These are phyloP conservation scores for Penicillium waksmanii DNA, from an alignment of 495 filamentous ascomycete species.

Conservation along the genomic window DNA sequence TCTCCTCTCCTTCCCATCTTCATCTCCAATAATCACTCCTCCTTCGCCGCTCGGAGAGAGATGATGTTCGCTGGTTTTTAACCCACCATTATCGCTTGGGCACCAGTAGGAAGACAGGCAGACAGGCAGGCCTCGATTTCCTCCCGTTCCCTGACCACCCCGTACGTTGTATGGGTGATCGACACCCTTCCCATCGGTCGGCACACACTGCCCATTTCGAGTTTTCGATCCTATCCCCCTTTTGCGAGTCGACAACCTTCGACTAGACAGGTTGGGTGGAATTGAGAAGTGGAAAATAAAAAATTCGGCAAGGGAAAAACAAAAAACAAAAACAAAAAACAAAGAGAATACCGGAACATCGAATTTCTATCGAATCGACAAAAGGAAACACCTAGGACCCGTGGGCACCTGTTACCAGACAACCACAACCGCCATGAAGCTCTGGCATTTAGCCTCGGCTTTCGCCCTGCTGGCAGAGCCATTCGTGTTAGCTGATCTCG, in stretches of 20 bases:
- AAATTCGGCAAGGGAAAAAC: background rate
- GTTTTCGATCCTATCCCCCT: conserved; percentile 1
- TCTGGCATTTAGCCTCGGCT: conserved; percentile 15
- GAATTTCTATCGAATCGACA: background rate
- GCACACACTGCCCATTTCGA: conserved; percentile 15
- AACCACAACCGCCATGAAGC: conserved; percentile 19
- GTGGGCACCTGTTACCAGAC: background rate
- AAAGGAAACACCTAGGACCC: background rate
- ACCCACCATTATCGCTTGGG: background rate
- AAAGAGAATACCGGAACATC: background rate
- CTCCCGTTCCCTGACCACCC: background rate
- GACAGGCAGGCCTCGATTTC: background rate
- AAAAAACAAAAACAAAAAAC: background rate
- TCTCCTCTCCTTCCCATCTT: conserved; percentile 6
- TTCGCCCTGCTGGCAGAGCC: conserved; percentile 23
- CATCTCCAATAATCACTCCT: conserved; percentile 9
- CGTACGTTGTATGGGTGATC: conserved; percentile 18
- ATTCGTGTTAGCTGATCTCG: conserved; percentile 27
- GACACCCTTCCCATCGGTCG: conserved; percentile 23
- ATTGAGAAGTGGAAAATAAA: conserved; percentile 3
- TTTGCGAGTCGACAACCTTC: conserved; percentile 10
- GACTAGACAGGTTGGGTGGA: background rate
- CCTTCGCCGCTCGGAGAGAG: background rate
- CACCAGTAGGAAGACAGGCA: background rate
- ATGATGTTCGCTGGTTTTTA: conserved; percentile 21